Evolutionary conservation across 176 grass and related monocot genomes (phyloP).

Genomic region (Pontederia paniculata): DNA sequence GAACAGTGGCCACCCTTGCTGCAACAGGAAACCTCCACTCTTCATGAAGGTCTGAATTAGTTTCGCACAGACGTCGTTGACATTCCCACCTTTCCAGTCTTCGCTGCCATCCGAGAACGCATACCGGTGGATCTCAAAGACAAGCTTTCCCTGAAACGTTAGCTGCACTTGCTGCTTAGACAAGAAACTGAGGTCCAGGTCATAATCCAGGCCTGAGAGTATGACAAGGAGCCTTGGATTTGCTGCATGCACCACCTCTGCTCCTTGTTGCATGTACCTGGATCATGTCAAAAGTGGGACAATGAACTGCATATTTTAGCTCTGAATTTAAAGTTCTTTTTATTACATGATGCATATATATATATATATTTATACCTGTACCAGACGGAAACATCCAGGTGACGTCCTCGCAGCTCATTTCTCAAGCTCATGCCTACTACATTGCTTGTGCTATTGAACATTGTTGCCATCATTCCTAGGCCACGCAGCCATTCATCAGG

Average conservation of each 20-base stretch:
- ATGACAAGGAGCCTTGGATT: constrained; percentile 71
- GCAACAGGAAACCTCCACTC: constrained; percentile 61
- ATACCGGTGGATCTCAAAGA: constrained; percentile 92
- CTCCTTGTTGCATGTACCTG: constrained; percentile 91
- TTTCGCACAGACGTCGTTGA: constrained; percentile 53
- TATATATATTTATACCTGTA: constrained; percentile 46
- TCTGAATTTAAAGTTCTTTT: background rate
- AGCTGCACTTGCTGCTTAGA: background rate
- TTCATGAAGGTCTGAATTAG: constrained; percentile 29
- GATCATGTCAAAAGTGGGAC: background rate
- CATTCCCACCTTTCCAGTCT: constrained; percentile 53
- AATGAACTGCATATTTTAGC: background rate
- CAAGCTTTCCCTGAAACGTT: constrained; percentile 62
- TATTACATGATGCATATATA: constrained; percentile 1
- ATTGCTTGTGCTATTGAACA: constrained; percentile 54
- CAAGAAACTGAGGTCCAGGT: constrained; percentile 68
- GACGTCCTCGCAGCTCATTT: constrained; percentile 69
- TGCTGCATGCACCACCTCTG: constrained; percentile 64
- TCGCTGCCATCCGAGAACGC: constrained; percentile 69
- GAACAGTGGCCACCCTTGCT: constrained; percentile 76
- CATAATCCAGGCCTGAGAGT: constrained; percentile 70
- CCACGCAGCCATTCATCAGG: constrained; percentile 72
- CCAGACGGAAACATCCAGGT: constrained; percentile 68
- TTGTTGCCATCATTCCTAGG: constrained; percentile 57
- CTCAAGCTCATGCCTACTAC: constrained; percentile 33